phyloP scores from a whole-genome alignment of 345 rosid species.

The Mallotus nudiflorus region DNA sequence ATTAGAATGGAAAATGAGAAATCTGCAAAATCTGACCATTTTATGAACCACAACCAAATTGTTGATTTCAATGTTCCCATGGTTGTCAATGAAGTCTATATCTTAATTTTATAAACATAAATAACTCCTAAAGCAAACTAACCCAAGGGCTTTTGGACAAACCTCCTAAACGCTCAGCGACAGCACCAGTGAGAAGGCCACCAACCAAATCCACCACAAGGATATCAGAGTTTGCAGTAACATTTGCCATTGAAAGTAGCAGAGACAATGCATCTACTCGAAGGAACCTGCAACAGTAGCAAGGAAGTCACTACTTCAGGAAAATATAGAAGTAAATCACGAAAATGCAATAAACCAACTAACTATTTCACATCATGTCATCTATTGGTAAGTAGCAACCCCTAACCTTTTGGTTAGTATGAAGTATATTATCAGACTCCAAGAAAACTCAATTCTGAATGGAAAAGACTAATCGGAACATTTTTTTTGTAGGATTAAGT shows the following conservation, averaged over 20 bases:
- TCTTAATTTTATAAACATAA: no score
- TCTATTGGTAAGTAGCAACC: no score
- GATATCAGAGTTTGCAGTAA: conserved; percentile 68
- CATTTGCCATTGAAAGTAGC: conserved; percentile 84
- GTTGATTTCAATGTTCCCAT: conserved; percentile 1
- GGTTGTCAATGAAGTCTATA: background rate
- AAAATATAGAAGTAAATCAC: background rate
- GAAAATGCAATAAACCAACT: no score
- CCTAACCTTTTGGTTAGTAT: background rate
- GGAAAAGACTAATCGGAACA: no score
- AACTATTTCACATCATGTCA: background rate
- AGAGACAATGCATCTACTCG: conserved; percentile 82
- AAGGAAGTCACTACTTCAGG: background rate
- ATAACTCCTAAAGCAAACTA: background rate
- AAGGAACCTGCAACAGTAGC: conserved; percentile 52
- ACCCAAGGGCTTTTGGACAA: conserved; percentile 1
- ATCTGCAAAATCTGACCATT: background rate
- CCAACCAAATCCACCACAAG: conserved; percentile 90
- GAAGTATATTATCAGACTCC: background rate
- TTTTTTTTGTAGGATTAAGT: no score
- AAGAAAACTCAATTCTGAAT: background rate
- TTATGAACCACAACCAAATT: background rate
- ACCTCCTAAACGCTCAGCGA: conserved; percentile 96
- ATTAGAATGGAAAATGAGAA: background rate
- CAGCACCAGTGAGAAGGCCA: conserved; percentile 92